Conservation (phyloP, 139 green algal genomes). For the Picochlorum costavermella region DNA sequence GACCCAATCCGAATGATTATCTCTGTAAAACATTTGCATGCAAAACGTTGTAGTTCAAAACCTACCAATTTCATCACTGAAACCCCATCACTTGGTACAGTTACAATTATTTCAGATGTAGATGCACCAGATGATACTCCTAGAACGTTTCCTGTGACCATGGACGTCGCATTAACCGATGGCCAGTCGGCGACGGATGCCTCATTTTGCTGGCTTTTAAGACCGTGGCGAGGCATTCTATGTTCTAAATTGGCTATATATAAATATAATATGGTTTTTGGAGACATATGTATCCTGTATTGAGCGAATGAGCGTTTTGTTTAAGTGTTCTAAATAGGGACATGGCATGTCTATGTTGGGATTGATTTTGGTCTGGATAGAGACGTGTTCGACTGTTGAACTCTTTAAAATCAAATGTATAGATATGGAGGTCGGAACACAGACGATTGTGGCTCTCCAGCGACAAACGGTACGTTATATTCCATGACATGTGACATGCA, state of each 20-base stretch:
- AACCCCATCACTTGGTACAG: too few species aligned
- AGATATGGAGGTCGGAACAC: slow-evolving; percentile 24
- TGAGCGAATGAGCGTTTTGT: too few species aligned
- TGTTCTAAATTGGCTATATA: not conserved
- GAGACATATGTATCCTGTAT: too few species aligned
- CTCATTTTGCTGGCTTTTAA: not conserved
- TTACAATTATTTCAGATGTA: not conserved
- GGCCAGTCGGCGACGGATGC: not conserved
- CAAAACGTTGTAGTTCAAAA: too few species aligned
- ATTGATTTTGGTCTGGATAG: too few species aligned
- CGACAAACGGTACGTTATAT: slow-evolving; percentile 8
- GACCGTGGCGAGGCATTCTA: not conserved
- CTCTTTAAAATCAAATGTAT: not conserved
- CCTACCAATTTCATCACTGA: too few species aligned
- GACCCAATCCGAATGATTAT: too few species aligned
- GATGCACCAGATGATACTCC: not conserved
- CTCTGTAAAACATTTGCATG: too few species aligned
- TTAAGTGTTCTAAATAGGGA: too few species aligned
- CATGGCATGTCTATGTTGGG: too few species aligned
- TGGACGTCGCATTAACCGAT: not conserved
- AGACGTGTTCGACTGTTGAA: not conserved
- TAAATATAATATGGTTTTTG: too few species aligned
- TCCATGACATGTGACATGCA: not conserved
- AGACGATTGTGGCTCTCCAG: slow-evolving; percentile 24
- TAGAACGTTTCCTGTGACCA: not conserved